phyloP scores from a whole-genome alignment of 306 rosid species.

The Urtica urens region DNA sequence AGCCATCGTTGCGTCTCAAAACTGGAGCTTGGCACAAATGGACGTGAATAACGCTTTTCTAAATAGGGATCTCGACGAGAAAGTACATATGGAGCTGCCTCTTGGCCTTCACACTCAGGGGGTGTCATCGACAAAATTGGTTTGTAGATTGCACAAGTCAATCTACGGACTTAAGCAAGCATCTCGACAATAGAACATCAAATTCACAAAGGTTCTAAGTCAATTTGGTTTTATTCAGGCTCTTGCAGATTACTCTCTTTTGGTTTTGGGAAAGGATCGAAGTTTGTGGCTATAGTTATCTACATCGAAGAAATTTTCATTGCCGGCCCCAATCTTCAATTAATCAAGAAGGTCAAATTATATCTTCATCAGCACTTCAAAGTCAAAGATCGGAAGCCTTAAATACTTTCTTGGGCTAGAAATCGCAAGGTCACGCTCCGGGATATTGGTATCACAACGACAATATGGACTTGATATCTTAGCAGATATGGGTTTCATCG shows the following conservation, averaged over 20 bases:
- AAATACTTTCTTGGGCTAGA: not conserved
- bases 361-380: not conserved
- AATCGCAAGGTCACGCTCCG: not conserved
- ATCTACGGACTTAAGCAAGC: not conserved
- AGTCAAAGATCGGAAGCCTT: not conserved
- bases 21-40: not conserved
- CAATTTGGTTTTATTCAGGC: not conserved
- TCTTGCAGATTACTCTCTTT: not conserved
- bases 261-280: not conserved
- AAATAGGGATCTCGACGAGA: too few relatives aligned
- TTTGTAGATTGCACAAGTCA: not conserved
- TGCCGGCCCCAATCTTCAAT: not conserved
- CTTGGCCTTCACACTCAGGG: too few relatives aligned
- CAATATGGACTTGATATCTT: too few relatives aligned
- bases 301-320: too few relatives aligned
- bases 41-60: not conserved
- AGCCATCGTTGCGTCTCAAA: not conserved
- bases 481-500: too few relatives aligned
- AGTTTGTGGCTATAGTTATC: not conserved
- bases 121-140: not conserved
- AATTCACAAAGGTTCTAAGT: not conserved
- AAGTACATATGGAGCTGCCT: too few relatives aligned
- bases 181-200: too few relatives aligned
- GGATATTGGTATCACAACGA: not conserved
- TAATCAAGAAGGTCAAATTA: not conserved